These are phyloP conservation scores for Avena atlantica DNA, from an alignment of 176 grass and related monocot genomes.

Conservation along the genomic window DNA sequence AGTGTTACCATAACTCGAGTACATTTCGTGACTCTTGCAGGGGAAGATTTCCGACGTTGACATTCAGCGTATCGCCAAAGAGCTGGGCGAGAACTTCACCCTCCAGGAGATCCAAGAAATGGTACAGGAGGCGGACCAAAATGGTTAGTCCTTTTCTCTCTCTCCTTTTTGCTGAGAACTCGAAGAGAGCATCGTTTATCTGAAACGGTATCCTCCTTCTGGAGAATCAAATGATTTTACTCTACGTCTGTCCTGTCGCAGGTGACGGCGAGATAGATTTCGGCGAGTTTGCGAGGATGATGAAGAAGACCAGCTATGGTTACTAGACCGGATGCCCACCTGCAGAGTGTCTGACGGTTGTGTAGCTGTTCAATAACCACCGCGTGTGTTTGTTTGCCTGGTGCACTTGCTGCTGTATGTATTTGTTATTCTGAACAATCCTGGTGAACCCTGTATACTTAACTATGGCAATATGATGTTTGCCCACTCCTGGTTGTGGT, in stretches of 20 bases:
- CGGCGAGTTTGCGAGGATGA: conserved; percentile 79
- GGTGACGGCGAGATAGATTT: conserved; percentile 85
- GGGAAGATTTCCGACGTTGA: conserved; percentile 88
- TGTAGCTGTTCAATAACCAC: conserved; percentile 29
- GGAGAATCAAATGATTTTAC: background rate
- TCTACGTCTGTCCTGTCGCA: conserved; percentile 31
- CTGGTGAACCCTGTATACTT: background rate
- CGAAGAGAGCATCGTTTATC: background rate
- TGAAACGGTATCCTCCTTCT: background rate
- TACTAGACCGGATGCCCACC: conserved; percentile 38
- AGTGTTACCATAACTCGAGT: conserved; percentile 31
- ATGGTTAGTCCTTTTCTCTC: conserved; percentile 48
- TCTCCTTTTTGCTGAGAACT: background rate
- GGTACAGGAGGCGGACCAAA: conserved; percentile 79
- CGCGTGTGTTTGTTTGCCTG: background rate
- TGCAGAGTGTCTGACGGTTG: background rate
- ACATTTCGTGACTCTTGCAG: conserved; percentile 37
- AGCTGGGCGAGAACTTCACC: conserved; percentile 84
- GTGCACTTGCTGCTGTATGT: conserved; percentile 11
- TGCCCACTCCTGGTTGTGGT: background rate
- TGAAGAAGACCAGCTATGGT: conserved; percentile 76
- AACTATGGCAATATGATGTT: background rate
- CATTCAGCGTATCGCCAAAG: conserved; percentile 80
- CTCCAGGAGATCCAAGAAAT: conserved; percentile 86
- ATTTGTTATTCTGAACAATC: background rate